Evolutionary conservation across 208 protist genomes (phyloP).

Genomic region (Wallacemonas sp.): DNA sequence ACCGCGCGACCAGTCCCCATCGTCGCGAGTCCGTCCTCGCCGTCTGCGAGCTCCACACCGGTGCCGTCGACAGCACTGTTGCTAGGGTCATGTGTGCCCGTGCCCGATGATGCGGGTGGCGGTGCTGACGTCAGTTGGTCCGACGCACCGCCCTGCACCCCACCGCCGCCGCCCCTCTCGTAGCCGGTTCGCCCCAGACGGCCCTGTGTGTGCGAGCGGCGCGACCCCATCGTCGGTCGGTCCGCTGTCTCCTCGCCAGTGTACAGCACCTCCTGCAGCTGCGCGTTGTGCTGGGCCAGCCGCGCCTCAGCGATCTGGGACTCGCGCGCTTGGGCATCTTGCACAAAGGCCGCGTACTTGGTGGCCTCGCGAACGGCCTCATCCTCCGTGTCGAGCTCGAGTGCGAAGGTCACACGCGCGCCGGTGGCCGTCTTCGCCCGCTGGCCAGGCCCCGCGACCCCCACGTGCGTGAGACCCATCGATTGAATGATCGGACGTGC

Average conservation of each 20-base stretch:
- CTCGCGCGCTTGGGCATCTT: constrained; percentile 19
- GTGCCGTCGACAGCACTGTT: no score
- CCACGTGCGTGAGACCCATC: neutral
- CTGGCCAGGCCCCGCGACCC: no score
- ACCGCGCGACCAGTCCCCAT: no score
- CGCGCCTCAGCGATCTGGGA: neutral
- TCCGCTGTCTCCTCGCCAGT: neutral
- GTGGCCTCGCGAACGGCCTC: constrained; percentile 68
- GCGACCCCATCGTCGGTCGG: neutral
- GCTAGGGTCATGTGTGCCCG: no score
- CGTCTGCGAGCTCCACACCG: no score
- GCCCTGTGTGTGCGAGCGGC: neutral
- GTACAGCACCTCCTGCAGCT: neutral
- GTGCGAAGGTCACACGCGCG: constrained; percentile 12
- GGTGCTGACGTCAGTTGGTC: no score
- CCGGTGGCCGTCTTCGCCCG: no score
- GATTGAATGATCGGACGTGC: neutral
- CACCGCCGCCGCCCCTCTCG: no score
- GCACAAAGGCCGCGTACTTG: constrained; percentile 36
- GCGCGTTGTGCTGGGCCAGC: neutral
- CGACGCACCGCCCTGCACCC: no score
- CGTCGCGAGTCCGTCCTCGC: no score
- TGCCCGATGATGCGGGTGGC: no score
- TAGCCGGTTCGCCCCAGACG: no score
- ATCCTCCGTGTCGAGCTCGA: constrained; percentile 56